These are phyloP conservation scores for Pisolithus tinctorius DNA, from an alignment of 768 basidiomycete genomes.

Conservation along the genomic window DNA sequence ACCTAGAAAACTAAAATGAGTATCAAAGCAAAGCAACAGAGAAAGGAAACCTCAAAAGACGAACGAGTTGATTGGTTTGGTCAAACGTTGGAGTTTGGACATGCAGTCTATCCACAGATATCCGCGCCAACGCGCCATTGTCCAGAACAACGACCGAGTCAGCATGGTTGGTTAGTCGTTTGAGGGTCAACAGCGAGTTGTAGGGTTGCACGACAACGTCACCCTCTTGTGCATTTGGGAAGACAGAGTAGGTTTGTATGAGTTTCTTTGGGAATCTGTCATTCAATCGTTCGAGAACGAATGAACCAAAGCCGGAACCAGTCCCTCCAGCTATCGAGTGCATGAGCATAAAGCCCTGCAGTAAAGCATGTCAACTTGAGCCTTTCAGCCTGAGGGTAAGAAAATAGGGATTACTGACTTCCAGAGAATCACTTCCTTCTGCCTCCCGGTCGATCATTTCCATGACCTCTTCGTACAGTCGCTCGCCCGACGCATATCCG, in stretches of 20 bases:
- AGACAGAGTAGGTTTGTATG: conserved; percentile 98
- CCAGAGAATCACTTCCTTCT: conserved; percentile 93
- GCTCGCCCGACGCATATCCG: conserved; percentile 86
- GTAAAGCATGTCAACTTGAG: background rate
- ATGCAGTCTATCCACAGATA: conserved; percentile 89
- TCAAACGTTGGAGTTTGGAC: conserved; percentile 83
- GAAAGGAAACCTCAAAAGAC: conserved; percentile 14
- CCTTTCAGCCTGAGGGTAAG: background rate
- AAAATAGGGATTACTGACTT: conserved; percentile 44
- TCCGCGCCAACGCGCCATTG: conserved; percentile 88
- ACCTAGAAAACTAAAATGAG: conserved; percentile 44
- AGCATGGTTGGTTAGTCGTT: conserved; percentile 91
- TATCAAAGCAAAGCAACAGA: background rate
- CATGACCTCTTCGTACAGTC: conserved; percentile 92
- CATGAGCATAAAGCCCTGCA: conserved; percentile 95
- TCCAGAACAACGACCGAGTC: conserved; percentile 97
- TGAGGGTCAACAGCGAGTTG: conserved; percentile 89
- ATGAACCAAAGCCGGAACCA: conserved; percentile 97
- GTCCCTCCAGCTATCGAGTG: conserved; percentile 99
- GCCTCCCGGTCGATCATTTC: conserved; percentile 99
- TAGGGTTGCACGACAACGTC: conserved; percentile 99
- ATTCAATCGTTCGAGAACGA: conserved; percentile 90
- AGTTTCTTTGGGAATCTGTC: conserved; percentile 99
- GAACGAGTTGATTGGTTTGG: conserved; percentile 85
- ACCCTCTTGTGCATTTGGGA: conserved; percentile 87